Evolutionary conservation across 1,139 yeast species (phyloP), one percentile per base, ranked within the genome.

Genomic region (Yamadazyma friedrichii): DNA sequence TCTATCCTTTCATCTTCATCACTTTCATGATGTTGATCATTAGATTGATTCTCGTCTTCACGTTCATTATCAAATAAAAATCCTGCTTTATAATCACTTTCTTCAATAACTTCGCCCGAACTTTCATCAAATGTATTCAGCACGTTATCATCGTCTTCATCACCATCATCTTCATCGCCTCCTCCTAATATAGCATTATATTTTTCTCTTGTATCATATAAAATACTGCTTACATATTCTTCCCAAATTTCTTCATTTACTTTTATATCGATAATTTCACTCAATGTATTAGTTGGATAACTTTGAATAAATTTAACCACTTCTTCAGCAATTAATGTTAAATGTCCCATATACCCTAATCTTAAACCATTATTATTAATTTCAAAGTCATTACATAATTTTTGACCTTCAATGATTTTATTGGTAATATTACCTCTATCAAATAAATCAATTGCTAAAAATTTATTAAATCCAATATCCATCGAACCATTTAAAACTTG

Each of bases 121-220:
- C 78, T 81, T 51, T 75, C 82, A 41, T 83, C 85, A 50, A 68
- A 68, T 1, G 74, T 66, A 40, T 55, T 74, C 56, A 56, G 70
- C 65, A 52, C 59, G 26, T 47, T 46, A 27, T 54, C 60, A 25
- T 64, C 70, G 6, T 61, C 70, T 9, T 64, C 71, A 10, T 61
- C 68, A 1, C 59, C 68, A 24, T 62, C 68, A 8, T 63, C 69
- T 26, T 66, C 71, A 22, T 64, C 71, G 5, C 70, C 74, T 26
- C 95, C 96, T 10, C 98, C 98, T 27, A 93, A 72, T 30, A 93
- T 86, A n/a, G 96, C 91, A 62, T 93, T 93, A 64, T 93, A 93
- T 65, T 89, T 91, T 56, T 89, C 96, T 49, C 98, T 76, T 2
- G 95, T 88, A 56, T 88, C 95, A 44, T 87, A 85, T 46, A 93